phyloP scores from a whole-genome alignment of 2,329 filamentous ascomycete species.

The Lomentospora prolificans region DNA sequence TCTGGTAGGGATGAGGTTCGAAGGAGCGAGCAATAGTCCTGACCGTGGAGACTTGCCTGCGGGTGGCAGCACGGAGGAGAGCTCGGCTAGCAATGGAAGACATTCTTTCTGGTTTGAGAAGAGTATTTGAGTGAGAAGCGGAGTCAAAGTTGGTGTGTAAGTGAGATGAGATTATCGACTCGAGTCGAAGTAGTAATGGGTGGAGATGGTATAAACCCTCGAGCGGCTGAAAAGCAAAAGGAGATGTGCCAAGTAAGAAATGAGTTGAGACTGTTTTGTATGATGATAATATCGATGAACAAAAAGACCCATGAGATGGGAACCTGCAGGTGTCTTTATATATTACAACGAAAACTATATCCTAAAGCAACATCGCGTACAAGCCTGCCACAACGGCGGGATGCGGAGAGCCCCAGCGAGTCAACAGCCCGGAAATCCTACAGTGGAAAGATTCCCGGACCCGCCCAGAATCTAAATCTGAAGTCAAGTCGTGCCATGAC shows the following conservation, averaged over 20 bases:
- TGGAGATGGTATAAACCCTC: conserved; percentile 1
- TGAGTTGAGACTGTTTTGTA: background rate
- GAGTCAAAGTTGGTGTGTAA: background rate
- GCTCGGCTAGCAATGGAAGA: conserved; percentile 1
- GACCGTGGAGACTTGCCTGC: conserved; percentile 25
- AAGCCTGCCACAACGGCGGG: background rate
- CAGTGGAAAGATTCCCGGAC: background rate
- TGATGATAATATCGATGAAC: background rate
- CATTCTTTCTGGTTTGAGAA: background rate
- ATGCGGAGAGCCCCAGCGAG: background rate
- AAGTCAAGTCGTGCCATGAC: conserved; percentile 1
- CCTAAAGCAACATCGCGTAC: background rate
- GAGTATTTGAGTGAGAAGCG: background rate
- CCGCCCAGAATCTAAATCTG: background rate
- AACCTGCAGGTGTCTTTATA: background rate
- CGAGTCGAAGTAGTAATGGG: background rate
- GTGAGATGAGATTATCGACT: conserved; percentile 1
- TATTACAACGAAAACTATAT: background rate
- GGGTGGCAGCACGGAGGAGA: conserved; percentile 13
- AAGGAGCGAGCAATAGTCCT: conserved; percentile 22
- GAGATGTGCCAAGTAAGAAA: background rate
- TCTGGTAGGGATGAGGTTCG: conserved; percentile 27
- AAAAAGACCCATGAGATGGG: background rate
- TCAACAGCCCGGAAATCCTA: background rate
- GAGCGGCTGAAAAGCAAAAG: background rate